Evolutionary conservation across 768 basidiomycete species (phyloP), one percentile per base, ranked within the genome.

Genomic region (Lactifluus rugatus): DNA sequence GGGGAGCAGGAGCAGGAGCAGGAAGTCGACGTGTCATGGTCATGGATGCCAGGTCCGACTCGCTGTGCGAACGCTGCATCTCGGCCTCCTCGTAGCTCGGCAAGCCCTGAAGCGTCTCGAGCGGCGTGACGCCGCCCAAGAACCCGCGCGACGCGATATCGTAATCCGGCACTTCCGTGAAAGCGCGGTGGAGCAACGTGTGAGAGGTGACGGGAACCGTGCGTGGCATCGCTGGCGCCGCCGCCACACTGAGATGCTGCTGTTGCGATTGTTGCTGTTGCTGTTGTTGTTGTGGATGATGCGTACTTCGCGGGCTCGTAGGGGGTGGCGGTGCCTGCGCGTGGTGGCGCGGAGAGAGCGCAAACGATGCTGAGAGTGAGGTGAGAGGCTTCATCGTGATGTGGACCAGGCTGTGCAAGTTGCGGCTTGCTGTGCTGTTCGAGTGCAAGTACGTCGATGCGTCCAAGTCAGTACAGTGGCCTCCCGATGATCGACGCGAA

Each of bases 131-230:
- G 5, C 93, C 81, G 7, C 93, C 93, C 26, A 94, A 77, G 71
- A 94, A 95, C 6, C 93, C 93, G 14, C 87, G 76, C 60, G 85
- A 82, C 2, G 94, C 91, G 47, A 89, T 78, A 19, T 78, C 78
- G 70, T 98, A 98, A 63, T 89, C 83, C 1, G 95, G 95, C 17
- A 96, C 89, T 74, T 78, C 82, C 62, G 79, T 88, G 65, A 81
- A 84, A 48, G 82, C 81, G 21, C 83, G 77, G 62, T 81, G 81
- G 57, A 86, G 72, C 62, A 81, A 62, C 62, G 70, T 56, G 17
- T 51, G 61, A 52, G 48, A 64, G 59, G 54, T 54, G 39, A 61
- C 61, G 23, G 21, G 36, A 21, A 64, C 39, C 19, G 61, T 47
- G 48, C 53, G 51, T 23, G 62, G 60, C 57, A 52, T 9, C 5